phyloP scores from a whole-genome alignment of 768 basidiomycete genomes.

The Rhodotorula babjevae region DNA sequence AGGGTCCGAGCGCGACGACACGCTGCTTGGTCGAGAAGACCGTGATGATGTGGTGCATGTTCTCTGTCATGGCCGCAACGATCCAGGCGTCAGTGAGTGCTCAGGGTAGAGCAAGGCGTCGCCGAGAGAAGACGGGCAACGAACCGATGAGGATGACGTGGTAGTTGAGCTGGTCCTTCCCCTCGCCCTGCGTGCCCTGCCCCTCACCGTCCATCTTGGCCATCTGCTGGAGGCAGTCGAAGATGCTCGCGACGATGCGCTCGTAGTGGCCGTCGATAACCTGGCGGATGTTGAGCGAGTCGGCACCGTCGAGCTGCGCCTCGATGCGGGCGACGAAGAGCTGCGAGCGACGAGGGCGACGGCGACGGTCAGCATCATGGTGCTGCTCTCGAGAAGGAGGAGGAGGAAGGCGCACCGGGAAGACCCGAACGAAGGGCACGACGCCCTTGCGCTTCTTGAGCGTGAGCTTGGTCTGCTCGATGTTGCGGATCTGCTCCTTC shows the following conservation, averaged over 20 bases:
- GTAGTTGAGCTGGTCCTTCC: constrained; percentile 93
- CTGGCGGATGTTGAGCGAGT: constrained; percentile 68
- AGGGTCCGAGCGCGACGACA: constrained; percentile 59
- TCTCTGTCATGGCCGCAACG: constrained; percentile 57
- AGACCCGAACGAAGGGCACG: constrained; percentile 83
- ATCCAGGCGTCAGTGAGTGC: neutral
- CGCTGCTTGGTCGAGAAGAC: constrained; percentile 67
- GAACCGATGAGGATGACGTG: constrained; percentile 90
- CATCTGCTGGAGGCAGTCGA: constrained; percentile 88
- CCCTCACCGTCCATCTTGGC: constrained; percentile 85
- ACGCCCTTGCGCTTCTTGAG: constrained; percentile 91
- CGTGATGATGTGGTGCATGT: constrained; percentile 89
- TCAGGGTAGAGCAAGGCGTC: too few species aligned
- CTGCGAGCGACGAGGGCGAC: constrained; percentile 31
- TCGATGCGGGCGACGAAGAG: constrained; percentile 76
- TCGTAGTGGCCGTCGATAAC: constrained; percentile 80
- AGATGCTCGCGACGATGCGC: constrained; percentile 80
- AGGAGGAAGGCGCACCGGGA: constrained; percentile 56
- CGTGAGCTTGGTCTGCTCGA: constrained; percentile 84
- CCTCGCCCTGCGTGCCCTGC: constrained; percentile 59
- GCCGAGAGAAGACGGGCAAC: constrained; percentile 40
- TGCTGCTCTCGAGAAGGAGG: neutral
- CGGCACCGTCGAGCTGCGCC: constrained; percentile 68
- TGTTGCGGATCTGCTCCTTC: constrained; percentile 79
- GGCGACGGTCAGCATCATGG: neutral